Base-by-base conservation (phyloP, 139 green algal species). In the Volvox africanus region DNA sequence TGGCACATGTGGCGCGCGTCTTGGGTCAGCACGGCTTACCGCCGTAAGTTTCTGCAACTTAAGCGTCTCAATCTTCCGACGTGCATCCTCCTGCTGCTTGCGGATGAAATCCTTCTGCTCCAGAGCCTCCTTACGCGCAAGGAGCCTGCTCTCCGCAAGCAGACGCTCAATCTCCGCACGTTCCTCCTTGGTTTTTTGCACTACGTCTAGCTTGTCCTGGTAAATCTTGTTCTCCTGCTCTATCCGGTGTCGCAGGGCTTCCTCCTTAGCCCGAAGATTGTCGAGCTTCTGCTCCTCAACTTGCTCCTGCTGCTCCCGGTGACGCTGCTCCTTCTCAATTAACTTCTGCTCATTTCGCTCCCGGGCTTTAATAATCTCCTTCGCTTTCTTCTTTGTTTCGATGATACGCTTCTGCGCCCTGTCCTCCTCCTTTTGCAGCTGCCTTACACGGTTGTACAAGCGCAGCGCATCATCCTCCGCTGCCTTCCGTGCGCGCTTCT, bases 391-490 rank as follows among this genome's bases (percentile, higher is more conserved):
- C 36, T 95, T 95, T 35, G 95, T 97, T 37, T 97, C 94, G 3
- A 92, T 62, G 33, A 97, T 96, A 28, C 95, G 91, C 88, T 95
- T 96, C 65, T 93, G 77, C 13, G 93, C 94, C 37, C 94, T 93
- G 80, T 96, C 93, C 87, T 97, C 95, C 86, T 97, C 95, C 88
- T 97, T 97, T 87, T 97, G 92, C 61, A 97, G 90, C 87, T 96
- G 95, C 79, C 93, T 82, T 0, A 97, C 95, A 33, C 95, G 94
- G 86, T 97, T 97, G 90, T 96, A 96, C n/a, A 97, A 90, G 18
- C 92, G 91, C 71, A 95, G 73, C 17, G 95, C 94, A 87, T 97
- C 95, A 26, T 97, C 95, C 83, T 97, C 94, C 5, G 94, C 95
- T 33, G 89, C 37, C 61, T 85, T 93, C 0, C 93, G 69, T 20